Base-by-base conservation (phyloP, 1,139 yeast genomes). In the Yamadazyma dushanensis region DNA sequence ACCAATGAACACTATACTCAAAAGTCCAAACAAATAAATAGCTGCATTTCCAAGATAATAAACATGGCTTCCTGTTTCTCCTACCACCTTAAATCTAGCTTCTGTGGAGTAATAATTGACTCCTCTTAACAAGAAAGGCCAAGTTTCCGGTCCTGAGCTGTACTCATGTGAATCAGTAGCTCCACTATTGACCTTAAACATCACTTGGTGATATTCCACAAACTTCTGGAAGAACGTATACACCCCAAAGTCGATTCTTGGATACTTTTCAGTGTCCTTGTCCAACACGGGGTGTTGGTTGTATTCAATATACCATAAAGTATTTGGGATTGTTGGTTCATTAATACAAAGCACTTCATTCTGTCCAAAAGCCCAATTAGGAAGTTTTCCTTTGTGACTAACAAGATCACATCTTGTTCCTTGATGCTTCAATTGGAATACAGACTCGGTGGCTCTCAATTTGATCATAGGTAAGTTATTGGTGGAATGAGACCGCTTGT, bases 301-400 rank as follows among this genome's bases (percentile, higher is more conserved):
- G 40, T 60, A 59, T 46, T 85, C 95, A 32, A 86, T 65, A 45
- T 66, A 74, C 81, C 94, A 86, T 30, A 75, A 57, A 0, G 90
- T 68, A 47, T 78, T 74, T 9, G 75, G 71, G 23, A 66, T 57
- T 3, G 75, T 75, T 9, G 95, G 88, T 23, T 73, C 75, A 28
- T 76, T 75, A 23, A 84, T 73, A 57, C 96, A 88, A 16, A 83
- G 60, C 2, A 86, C 87, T 60, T 88, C 96, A 54, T 80, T 80
- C 50, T 84, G 94, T 22, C 68, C 66, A 44, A 67, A 68, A 0
- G 80, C 94, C 88, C 89, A 83, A 1, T 66, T 68, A 3, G 94
- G 94, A 27, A 87, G 62, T 45, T 65, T 71, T 6, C 69, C 69
- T 22, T 71, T 73, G 51, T 86, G 94, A 6, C 84, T 74, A 43